These are phyloP conservation scores for Gilbertella persicaria DNA, from an alignment of 371 early-diverging fungal species.

Conservation along the genomic window DNA sequence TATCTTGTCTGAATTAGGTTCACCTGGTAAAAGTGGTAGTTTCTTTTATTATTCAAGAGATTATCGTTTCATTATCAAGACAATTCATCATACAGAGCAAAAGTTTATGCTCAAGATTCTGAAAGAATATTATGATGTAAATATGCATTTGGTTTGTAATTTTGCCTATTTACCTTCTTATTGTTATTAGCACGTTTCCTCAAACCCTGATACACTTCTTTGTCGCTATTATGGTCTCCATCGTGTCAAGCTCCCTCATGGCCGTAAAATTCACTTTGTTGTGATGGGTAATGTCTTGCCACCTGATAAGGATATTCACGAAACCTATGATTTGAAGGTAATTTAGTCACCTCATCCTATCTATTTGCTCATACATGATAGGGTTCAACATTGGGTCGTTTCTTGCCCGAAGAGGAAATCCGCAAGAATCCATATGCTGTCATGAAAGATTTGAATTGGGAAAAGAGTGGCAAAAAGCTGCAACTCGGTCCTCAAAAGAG, in stretches of 20 bases:
- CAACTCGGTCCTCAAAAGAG: constrained; percentile 83
- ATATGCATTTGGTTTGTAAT: background rate
- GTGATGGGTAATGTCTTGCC: constrained; percentile 97
- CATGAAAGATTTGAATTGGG: constrained; percentile 94
- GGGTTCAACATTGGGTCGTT: constrained; percentile 81
- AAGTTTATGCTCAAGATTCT: constrained; percentile 87
- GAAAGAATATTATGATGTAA: constrained; percentile 79
- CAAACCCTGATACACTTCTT: constrained; percentile 91
- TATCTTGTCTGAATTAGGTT: constrained; percentile 90
- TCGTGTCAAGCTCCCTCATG: constrained; percentile 92
- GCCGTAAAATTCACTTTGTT: constrained; percentile 92
- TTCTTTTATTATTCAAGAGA: constrained; percentile 97
- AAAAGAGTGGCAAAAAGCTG: constrained; percentile 68
- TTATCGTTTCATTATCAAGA: constrained; percentile 97
- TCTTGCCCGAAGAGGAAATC: constrained; percentile 71
- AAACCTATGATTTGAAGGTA: constrained; percentile 88
- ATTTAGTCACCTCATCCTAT: background rate
- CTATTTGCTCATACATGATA: constrained; percentile 34
- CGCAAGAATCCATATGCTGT: constrained; percentile 77
- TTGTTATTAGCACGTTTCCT: constrained; percentile 71
- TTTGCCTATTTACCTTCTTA: background rate
- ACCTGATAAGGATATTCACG: constrained; percentile 93
- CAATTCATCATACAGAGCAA: constrained; percentile 93
- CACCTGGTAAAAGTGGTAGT: constrained; percentile 93
- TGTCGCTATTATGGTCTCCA: constrained; percentile 95